Conservation (phyloP, 768 basidiomycete species). For the Lentinula aciculospora region DNA sequence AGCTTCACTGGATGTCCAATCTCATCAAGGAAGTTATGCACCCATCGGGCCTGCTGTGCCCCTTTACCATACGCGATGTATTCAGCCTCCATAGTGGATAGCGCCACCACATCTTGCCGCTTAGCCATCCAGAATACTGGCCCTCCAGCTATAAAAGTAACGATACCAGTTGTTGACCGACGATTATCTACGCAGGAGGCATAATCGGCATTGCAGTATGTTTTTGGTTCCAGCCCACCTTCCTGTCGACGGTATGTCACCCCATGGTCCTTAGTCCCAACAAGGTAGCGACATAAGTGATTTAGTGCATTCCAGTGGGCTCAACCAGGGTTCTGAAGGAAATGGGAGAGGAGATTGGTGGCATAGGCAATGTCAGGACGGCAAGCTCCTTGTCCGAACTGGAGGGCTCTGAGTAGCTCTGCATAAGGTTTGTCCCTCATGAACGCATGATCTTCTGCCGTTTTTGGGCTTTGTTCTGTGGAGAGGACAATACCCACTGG, state of each 20-base stretch:
- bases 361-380: no score
- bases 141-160: not conserved
- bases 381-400: no score
- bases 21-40: no score
- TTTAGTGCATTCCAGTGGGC: not conserved
- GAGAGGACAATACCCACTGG: conserved; percentile 5
- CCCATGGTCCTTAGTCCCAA: not conserved
- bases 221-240: not conserved
- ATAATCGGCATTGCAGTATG: not conserved
- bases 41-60: no score
- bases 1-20: no score
- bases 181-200: not conserved
- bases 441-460: no score
- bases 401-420: no score
- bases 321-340: not conserved
- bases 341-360: no score
- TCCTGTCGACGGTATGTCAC: not conserved
- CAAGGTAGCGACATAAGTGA: not conserved
- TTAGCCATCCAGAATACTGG: not conserved
- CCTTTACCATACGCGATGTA: no score
- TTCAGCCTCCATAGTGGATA: no score
- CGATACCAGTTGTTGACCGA: not conserved
- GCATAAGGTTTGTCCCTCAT: no score
- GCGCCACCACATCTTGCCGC: not conserved
- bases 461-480: not conserved